Conservation (phyloP, 768 basidiomycete genomes). For the Podaxis sp. region DNA sequence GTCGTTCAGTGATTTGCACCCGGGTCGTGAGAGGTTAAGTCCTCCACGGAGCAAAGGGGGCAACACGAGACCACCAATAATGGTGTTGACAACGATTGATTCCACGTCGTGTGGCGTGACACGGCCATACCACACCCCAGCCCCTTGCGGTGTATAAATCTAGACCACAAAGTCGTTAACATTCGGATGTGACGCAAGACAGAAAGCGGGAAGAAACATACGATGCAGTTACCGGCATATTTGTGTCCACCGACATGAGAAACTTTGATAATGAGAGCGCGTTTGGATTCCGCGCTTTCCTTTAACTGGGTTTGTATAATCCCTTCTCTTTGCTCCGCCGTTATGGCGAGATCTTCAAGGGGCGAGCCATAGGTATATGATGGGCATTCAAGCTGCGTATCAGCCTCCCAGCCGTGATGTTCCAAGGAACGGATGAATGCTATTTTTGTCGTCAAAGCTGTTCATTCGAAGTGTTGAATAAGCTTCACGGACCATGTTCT, state of each 20-base stretch:
- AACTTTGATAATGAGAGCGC: constrained; percentile 79
- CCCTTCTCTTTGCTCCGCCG: constrained; percentile 51
- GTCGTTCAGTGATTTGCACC: constrained; percentile 64
- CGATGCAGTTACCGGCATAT: constrained; percentile 88
- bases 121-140: constrained; percentile 91
- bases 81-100: constrained; percentile 82
- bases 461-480: not conserved
- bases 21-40: constrained; percentile 71
- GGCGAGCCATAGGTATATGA: constrained; percentile 45
- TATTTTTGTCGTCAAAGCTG: constrained; percentile 24
- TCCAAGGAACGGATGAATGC: constrained; percentile 66
- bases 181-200: constrained; percentile 1
- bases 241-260: constrained; percentile 95
- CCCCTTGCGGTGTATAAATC: constrained; percentile 87
- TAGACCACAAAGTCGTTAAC: constrained; percentile 26
- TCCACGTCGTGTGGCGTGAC: constrained; percentile 89
- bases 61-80: constrained; percentile 80
- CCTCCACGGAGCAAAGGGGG: constrained; percentile 87
- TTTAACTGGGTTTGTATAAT: constrained; percentile 52
- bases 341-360: constrained; percentile 57
- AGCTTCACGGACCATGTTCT: constrained; percentile 54
- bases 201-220: constrained; percentile 38
- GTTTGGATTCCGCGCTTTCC: constrained; percentile 53
- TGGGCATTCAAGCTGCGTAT: constrained; percentile 69
- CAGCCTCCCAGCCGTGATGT: constrained; percentile 68